phyloP scores from a whole-genome alignment of 169 alveolate species.

The Theileria luwenshuni region DNA sequence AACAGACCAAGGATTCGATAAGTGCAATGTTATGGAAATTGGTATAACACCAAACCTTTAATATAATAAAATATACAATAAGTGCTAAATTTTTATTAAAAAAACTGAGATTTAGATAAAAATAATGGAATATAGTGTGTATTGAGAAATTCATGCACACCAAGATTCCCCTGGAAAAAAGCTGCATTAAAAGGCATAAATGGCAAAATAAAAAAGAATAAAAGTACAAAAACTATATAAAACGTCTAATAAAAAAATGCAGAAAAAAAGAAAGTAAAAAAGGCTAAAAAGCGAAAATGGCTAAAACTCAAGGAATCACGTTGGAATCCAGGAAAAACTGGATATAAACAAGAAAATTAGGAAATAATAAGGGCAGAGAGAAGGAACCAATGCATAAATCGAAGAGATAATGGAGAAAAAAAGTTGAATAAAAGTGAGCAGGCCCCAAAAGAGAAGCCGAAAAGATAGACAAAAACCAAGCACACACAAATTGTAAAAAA shows the following conservation, averaged over 20 bases:
- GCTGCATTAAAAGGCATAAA: no score
- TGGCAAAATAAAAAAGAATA: no score
- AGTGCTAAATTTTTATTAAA: no score
- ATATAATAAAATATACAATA: no score
- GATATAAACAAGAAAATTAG: neutral
- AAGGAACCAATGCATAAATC: neutral
- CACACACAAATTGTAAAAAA: conserved; percentile 5
- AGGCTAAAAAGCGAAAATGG: neutral
- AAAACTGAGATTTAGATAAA: no score
- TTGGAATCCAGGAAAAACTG: neutral
- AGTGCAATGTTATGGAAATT: conserved; percentile 37
- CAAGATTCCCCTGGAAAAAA: no score
- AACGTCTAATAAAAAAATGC: neutral
- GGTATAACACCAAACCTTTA: conserved; percentile 51
- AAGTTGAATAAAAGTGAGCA: neutral
- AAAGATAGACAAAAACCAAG: neutral
- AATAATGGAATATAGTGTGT: no score
- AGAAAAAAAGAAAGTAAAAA: no score
- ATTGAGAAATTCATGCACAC: no score
- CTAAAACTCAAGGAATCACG: neutral
- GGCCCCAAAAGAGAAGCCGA: neutral
- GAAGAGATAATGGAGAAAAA: neutral
- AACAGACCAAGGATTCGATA: conserved; percentile 46
- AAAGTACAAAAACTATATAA: no score
- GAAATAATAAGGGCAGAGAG: neutral